Percentiles rank a stretch among this genome's conserved stretches.
These are phyloP conservation scores for Ascochyta rabiei DNA, from an alignment of 2,329 filamentous ascomycete genomes.

Conservation along the genomic window DNA sequence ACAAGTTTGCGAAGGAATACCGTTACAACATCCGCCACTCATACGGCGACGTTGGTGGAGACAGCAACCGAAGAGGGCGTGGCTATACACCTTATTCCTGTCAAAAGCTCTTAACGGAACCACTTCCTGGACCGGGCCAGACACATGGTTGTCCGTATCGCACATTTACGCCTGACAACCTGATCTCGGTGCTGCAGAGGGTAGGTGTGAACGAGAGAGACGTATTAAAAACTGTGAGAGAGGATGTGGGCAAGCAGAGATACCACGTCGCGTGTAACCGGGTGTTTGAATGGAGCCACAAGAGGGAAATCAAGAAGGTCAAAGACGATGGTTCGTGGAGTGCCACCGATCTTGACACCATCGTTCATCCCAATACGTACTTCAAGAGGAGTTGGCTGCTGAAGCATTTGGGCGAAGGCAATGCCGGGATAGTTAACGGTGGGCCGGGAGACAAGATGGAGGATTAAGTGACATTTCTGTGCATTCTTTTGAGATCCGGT, in stretches of 20 bases:
- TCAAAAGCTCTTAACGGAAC: slow-evolving; percentile 91
- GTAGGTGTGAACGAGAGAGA: slow-evolving; percentile 81
- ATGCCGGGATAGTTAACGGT: slow-evolving; percentile 38
- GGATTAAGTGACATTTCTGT: slow-evolving; percentile 25
- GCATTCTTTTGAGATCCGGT: too few species aligned
- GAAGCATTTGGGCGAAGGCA: slow-evolving; percentile 70
- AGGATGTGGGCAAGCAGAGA: slow-evolving; percentile 86
- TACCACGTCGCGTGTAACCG: slow-evolving; percentile 97
- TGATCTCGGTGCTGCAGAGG: slow-evolving; percentile 74
- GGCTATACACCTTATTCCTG: slow-evolving; percentile 93
- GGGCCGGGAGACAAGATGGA: slow-evolving; percentile 41
- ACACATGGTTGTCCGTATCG: slow-evolving; percentile 96
- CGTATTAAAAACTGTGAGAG: slow-evolving; percentile 78
- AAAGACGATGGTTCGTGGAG: slow-evolving; percentile 56
- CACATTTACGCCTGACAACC: slow-evolving; percentile 88
- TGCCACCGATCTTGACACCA: slow-evolving; percentile 83
- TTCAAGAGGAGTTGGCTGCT: slow-evolving; percentile 93
- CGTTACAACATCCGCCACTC: slow-evolving; percentile 94
- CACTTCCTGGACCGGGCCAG: slow-evolving; percentile 84
- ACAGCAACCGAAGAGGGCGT: slow-evolving; percentile 81
- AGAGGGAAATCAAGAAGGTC: slow-evolving; percentile 59
- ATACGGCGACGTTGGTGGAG: slow-evolving; percentile 94
- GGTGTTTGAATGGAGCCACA: slow-evolving; percentile 89
- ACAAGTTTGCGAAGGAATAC: slow-evolving; percentile 97
- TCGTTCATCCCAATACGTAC: slow-evolving; percentile 96